phyloP scores from a whole-genome alignment of 176 grass and related monocot genomes.

The Cenchrus fungigraminus region DNA sequence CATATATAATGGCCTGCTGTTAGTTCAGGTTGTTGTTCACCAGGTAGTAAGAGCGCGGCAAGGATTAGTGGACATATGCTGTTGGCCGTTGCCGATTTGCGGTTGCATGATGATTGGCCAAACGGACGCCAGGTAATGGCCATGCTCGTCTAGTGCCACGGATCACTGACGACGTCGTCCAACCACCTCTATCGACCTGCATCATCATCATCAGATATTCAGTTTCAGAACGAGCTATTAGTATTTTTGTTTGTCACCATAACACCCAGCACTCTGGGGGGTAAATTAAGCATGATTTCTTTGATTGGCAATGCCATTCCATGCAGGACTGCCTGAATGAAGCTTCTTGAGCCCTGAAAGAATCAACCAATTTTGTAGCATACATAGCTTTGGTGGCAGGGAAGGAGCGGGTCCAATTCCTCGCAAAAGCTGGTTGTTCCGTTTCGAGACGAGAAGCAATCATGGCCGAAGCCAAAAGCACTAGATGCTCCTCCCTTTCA shows the following conservation, averaged over 20 bases:
- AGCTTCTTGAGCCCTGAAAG: neutral
- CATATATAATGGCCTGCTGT: neutral
- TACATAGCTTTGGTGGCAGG: constrained; percentile 10
- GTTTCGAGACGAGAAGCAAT: constrained; percentile 41
- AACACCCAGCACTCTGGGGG: neutral
- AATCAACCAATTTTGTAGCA: neutral
- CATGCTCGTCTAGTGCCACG: constrained; percentile 8
- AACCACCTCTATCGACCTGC: neutral
- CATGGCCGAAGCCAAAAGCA: constrained; percentile 27
- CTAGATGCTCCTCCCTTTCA: constrained; percentile 51
- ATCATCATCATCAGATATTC: neutral
- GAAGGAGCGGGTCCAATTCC: constrained; percentile 23
- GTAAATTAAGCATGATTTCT: too few species aligned
- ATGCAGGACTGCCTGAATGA: neutral
- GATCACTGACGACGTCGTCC: neutral
- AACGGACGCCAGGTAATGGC: constrained; percentile 17
- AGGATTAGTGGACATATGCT: neutral
- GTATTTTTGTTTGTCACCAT: neutral
- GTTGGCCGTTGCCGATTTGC: neutral
- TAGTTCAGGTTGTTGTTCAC: neutral
- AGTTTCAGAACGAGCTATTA: neutral
- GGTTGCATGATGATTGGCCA: constrained; percentile 6
- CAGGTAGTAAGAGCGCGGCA: too few species aligned
- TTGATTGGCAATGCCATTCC: too few species aligned
- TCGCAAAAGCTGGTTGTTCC: constrained; percentile 42